Evolutionary conservation across 768 basidiomycete genomes (phyloP), one percentile per base, ranked within the genome.

Genomic region (Trametes cingulata): DNA sequence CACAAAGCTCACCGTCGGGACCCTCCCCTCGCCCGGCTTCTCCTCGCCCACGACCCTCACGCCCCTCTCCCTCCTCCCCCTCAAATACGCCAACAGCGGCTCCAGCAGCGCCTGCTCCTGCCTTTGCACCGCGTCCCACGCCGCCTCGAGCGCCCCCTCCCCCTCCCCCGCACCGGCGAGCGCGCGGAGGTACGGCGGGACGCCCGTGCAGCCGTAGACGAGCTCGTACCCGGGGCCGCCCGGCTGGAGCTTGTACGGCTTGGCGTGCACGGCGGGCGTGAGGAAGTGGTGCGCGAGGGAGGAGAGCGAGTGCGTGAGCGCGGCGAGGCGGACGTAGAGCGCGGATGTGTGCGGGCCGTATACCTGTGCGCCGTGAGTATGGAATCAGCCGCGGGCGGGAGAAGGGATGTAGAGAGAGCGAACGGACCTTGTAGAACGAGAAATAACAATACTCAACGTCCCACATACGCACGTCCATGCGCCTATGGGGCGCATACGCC

Each of bases 181-280:
- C 3, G 84, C 81, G 46, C 80, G 75, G 1, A 93, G 80, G 71
- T 92, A 91, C 0, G 80, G 78, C 10, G 85, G 70, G 15, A 89
- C 81, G 7, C 80, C 83, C 0, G 85, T 85, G 12, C 81, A 76
- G 3, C 75, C 82, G 67, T 87, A 86, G 19, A 85, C 82, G 17
- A 83, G 75, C 67, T 92, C 90, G 70, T 92, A 91, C 13, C 88
- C 87, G 0, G 87, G 84, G 0, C 89, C 88, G 10, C 90, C 90
- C 0, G 85, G 82, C 68, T 88, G 85, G 22, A 93, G 77, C 70
- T 90, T 90, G 74, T 82, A 81, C 0, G 84, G 67, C 13, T 74
- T 75, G 9, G 69, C 59, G 41, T 77, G 71, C 37, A 79, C 77
- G 27, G 72, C 29, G 29, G 29, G 29, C 6, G 29, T 58, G 49